Evolutionary conservation across 495 filamentous ascomycete species (phyloP).

Genomic region (Penicillium cosmopolitanum): DNA sequence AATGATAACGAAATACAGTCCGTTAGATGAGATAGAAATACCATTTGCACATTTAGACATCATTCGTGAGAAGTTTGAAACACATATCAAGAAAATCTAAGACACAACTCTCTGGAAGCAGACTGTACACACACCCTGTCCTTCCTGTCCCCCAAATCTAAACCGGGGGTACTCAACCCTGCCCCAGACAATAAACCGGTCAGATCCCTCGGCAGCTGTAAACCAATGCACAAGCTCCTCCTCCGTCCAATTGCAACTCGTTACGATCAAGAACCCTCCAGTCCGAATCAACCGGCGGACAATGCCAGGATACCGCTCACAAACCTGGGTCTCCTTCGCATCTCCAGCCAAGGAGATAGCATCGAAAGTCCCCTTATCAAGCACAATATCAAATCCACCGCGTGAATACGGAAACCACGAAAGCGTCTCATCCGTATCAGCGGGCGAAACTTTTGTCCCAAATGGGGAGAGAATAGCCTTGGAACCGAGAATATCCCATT

Average conservation of each 20-base stretch:
- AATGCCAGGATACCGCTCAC: constrained; percentile 72
- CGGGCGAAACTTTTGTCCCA: constrained; percentile 16
- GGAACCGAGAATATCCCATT: constrained; percentile 73
- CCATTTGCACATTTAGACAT: constrained; percentile 9
- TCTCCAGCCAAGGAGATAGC: constrained; percentile 77
- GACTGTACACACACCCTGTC: constrained; percentile 81
- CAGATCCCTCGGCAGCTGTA: constrained; percentile 37
- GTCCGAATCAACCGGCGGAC: constrained; percentile 66
- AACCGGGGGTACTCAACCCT: constrained; percentile 81
- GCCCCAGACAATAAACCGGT: constrained; percentile 58
- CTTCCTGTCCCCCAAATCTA: constrained; percentile 83
- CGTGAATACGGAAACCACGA: constrained; percentile 37
- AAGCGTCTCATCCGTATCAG: constrained; percentile 20
- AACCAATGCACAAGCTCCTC: constrained; percentile 82
- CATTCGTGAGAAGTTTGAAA: not conserved
- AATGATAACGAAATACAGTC: not conserved
- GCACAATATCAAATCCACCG: constrained; percentile 77
- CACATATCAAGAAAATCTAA: not conserved
- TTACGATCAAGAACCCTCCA: constrained; percentile 78
- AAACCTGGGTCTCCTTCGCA: constrained; percentile 51
- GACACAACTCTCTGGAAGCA: constrained; percentile 59
- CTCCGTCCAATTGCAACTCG: constrained; percentile 98
- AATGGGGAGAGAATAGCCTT: constrained; percentile 38
- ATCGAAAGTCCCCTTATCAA: constrained; percentile 98
- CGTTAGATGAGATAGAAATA: not conserved